Evolutionary conservation across 2,329 filamentous ascomycete genomes (phyloP), one percentile per base, ranked within the genome.

Genomic region (Ophiocordyceps camponoti-rufipedis): DNA sequence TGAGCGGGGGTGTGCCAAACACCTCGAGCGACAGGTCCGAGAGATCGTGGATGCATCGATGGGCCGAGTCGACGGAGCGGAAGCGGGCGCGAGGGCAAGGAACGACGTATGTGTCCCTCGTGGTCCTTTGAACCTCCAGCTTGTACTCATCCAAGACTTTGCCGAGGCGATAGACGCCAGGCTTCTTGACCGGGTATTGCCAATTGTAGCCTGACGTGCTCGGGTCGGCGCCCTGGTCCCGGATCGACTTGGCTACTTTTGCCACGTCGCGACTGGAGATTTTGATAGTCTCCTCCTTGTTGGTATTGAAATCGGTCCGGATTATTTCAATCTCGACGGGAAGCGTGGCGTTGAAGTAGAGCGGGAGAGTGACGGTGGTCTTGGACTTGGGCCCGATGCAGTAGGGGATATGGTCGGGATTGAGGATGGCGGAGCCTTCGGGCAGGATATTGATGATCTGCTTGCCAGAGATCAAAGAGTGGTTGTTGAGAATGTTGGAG

Each of bases 371-470:
- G 38, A 80, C 74, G 9, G 72, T 67, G 29, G 72, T 70, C 48
- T 72, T 76, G 19, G 74, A 67, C 41, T 72, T 70, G 50, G 70
- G 67, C 47, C 81, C 80, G 43, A 98, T 65, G 62, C 91, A 98
- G 61, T 91, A 91, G 0, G 87, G 74, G n/a, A 72, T 66, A 47
- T 76, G 73, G 42, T 87, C 75, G 0, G 87, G 86, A 56, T 98
- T 98, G 50, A 98, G 69, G 43, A 87, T 72, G 13, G 88, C 91
- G 43, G 88, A 91, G 68, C 93, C 93, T 69, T 98, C 91, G 2
- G 91, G 91, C 46, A 98, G 69, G 56, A 98, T 94, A 59, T 98
- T 91, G 62, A 98, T 89, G 54, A 95, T 94, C 65, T 96, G 88
- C 61, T 87, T 91, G 57, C 91, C 91, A 65, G 94, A 74, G 51